phyloP scores from a whole-genome alignment of 2,329 filamentous ascomycete genomes.

The Pleomassaria siparia region DNA sequence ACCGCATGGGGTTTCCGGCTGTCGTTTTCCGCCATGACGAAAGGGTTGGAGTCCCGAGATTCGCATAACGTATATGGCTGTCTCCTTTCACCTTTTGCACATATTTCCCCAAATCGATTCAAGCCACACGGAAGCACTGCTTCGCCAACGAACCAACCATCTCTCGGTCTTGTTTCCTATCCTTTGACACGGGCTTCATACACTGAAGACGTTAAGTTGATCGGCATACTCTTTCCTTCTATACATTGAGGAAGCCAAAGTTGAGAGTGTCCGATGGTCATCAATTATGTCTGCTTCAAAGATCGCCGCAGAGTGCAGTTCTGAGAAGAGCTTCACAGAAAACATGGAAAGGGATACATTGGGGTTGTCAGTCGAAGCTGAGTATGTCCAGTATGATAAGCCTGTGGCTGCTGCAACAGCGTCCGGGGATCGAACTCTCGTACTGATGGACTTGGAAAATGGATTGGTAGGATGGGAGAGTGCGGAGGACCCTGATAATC shows the following conservation, averaged over 20 bases:
- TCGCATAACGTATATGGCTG: neutral
- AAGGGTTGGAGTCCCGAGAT: neutral
- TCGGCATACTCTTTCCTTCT: neutral
- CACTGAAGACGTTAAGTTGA: too few species aligned
- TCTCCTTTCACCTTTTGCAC: too few species aligned
- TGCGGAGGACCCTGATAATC: slow-evolving; percentile 15
- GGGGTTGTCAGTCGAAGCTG: neutral
- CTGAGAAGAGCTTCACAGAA: slow-evolving; percentile 12
- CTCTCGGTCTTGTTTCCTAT: neutral
- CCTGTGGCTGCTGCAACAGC: slow-evolving; percentile 1
- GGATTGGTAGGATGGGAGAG: slow-evolving; percentile 19
- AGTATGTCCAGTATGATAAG: slow-evolving; percentile 3
- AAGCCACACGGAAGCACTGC: neutral
- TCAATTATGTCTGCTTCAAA: slow-evolving; percentile 7
- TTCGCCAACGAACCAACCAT: neutral
- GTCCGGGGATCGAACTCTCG: slow-evolving; percentile 10
- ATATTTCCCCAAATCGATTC: neutral
- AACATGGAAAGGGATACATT: slow-evolving; percentile 10
- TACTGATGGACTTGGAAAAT: slow-evolving; percentile 15
- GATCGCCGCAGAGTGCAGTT: slow-evolving; percentile 8
- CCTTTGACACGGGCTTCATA: too few species aligned
- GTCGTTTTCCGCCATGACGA: slow-evolving; percentile 2
- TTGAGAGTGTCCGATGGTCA: neutral
- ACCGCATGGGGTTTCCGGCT: neutral
- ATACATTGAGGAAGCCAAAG: neutral